phyloP scores from a whole-genome alignment of 2,329 filamentous ascomycete genomes.

The Alternaria viburni region DNA sequence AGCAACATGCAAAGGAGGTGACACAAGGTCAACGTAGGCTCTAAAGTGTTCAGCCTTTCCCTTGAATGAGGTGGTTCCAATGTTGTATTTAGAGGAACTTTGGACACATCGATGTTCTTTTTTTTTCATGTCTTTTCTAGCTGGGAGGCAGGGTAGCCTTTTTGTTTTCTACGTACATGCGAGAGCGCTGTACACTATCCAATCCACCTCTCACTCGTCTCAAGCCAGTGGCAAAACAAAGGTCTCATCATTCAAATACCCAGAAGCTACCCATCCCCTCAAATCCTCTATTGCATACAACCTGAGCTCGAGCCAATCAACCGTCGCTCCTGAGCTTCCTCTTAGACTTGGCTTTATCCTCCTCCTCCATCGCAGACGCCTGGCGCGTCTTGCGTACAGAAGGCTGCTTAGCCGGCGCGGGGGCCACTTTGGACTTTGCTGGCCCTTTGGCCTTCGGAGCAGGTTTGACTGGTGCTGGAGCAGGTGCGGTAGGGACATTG shows the following conservation, averaged over 20 bases:
- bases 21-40: background rate
- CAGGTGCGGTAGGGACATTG: background rate
- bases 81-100: background rate
- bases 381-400: background rate
- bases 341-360: background rate
- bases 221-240: background rate
- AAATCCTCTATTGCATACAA: background rate
- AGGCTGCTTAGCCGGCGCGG: background rate
- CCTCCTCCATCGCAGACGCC: background rate
- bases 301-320: no score
- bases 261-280: accelerated
- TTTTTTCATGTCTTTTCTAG: no score
- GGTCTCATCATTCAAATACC: background rate
- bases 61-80: background rate
- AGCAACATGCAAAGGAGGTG: background rate
- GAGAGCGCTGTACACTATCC: background rate
- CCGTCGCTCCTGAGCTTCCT: background rate
- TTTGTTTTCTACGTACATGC: background rate
- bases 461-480: background rate
- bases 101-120: background rate
- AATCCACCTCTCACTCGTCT: background rate
- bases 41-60: background rate
- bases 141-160: background rate
- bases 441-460: background rate
- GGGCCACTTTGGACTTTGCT: background rate